Percentiles rank a stretch among this genome's conserved stretches.
phyloP scores from a whole-genome alignment of 805 yeast genomes.

The Vanderwaltozyma polyspora region DNA sequence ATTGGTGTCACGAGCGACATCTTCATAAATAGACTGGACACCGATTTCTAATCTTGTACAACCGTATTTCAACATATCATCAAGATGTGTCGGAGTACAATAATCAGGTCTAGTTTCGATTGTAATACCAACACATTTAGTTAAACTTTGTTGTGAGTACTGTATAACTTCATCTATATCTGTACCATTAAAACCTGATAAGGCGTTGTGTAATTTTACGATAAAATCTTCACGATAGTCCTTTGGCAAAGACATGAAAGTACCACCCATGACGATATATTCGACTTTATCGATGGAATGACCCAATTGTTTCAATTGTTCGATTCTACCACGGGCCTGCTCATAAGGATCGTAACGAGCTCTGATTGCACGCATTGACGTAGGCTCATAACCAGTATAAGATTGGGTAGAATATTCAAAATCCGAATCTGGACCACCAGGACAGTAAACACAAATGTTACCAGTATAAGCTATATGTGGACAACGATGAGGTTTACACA shows the following conservation, averaged over 20 bases:
- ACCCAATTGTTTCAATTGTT: constrained; percentile 88
- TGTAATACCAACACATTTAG: constrained; percentile 97
- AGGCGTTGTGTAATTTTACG: constrained; percentile 83
- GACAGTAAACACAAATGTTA: constrained; percentile 95
- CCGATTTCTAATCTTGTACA: constrained; percentile 96
- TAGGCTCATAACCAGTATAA: constrained; percentile 96
- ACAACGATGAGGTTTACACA: constrained; percentile 98
- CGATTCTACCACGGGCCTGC: constrained; percentile 95
- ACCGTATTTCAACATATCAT: constrained; percentile 92
- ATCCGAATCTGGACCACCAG: constrained; percentile 98
- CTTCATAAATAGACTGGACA: constrained; percentile 94
- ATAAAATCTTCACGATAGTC: constrained; percentile 87
- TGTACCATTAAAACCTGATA: constrained; percentile 82
- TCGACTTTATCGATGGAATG: constrained; percentile 96
- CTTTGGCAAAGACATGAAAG: constrained; percentile 88
- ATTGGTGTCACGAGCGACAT: constrained; percentile 95
- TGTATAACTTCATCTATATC: constrained; percentile 83
- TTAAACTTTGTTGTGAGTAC: constrained; percentile 85
- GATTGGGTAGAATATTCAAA: constrained; percentile 97
- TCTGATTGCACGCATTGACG: constrained; percentile 98
- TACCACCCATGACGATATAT: constrained; percentile 97
- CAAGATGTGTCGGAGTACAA: constrained; percentile 89
- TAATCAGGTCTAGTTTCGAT: constrained; percentile 98
- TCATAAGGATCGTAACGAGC: constrained; percentile 98
- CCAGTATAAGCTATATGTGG: constrained; percentile 99